These are phyloP conservation scores for Vitis amurensis DNA, from an alignment of 164 flowering plant species.

Conservation along the genomic window DNA sequence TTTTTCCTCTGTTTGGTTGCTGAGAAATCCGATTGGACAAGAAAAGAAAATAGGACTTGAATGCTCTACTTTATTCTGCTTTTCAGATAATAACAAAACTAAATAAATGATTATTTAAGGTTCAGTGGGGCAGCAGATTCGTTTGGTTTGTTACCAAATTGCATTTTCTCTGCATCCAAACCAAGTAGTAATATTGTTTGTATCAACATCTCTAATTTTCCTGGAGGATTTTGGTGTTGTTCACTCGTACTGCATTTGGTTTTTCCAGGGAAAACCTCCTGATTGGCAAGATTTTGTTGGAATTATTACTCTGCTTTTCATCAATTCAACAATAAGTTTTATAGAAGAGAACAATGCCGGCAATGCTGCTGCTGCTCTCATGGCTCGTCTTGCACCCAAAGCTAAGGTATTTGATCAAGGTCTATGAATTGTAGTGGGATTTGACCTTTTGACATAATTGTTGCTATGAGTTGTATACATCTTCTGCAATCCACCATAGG, in stretches of 20 bases:
- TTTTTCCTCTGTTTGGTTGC: background rate
- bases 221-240: background rate
- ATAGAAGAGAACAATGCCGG: slow-evolving; percentile 95
- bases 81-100: background rate
- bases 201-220: too few species aligned
- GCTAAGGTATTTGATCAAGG: slow-evolving; percentile 51
- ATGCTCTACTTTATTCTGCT: background rate
- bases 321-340: slow-evolving; percentile 91
- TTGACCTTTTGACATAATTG: too few species aligned
- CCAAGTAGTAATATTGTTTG: too few species aligned
- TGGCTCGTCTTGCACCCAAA: slow-evolving; percentile 93
- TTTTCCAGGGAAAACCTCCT: slow-evolving; percentile 75
- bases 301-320: slow-evolving; percentile 66
- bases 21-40: background rate
- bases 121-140: too few species aligned
- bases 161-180: background rate
- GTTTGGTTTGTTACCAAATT: background rate
- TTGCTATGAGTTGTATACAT: background rate
- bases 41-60: background rate
- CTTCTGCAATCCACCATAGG: background rate
- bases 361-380: slow-evolving; percentile 93
- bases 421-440: too few species aligned
- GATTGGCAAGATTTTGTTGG: slow-evolving; percentile 97
- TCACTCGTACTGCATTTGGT: background rate
- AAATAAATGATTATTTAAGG: too few species aligned